Base-by-base conservation (phyloP, 1,284 basidiomycete genomes). In the Cutaneotrichosporon cyanovorans region DNA sequence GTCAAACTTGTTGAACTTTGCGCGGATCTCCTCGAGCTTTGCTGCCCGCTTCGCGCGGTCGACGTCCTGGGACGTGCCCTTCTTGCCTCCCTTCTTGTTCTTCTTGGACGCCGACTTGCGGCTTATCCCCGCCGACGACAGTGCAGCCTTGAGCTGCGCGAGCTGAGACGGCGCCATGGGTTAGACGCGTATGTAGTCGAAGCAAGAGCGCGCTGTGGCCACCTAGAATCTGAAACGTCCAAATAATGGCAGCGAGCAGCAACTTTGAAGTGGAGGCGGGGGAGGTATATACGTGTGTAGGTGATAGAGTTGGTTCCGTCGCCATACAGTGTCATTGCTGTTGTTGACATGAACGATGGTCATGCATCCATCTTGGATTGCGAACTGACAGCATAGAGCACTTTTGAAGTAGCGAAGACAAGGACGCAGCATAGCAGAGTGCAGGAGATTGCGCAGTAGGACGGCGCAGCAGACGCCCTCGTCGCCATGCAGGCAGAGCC, bases 1-100 rank as follows among this genome's bases (percentile, higher is more conserved):
- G 67, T 98, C 93, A 71, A 98, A 98, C 22, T 87, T 87, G 74
- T 97, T 97, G 60, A 97, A 77, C 55, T 79, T 81, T 55, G 81
- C 76, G 53, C 88, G 82, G 54, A 98, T 93, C 64, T 85, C 83
- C 51, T 81, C 80, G 40, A 96, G 78, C 65, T 82, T 87, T n/a
- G 82, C 79, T 0, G 82, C 78, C 59, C 79, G 81, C 71, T 84
- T 85, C 49, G 81, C 81, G 64, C 84, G 82, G 69, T 89, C 87
- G 56, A 81, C 81, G 63, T 85, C 84, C 40, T 76, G 73, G 2
- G 78, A 74, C 8, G 65, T 65, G 45, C 76, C 70, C 51, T 73
- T 59, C 79, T 80, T 74, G 78, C 77, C 60, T 16, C 42, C 42
- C 67, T 87, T 91, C 56, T 69, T 66, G 8, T 64, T 60, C 48